phyloP scores from a whole-genome alignment of 176 grass and related monocot species.

The Phragmites australis region DNA sequence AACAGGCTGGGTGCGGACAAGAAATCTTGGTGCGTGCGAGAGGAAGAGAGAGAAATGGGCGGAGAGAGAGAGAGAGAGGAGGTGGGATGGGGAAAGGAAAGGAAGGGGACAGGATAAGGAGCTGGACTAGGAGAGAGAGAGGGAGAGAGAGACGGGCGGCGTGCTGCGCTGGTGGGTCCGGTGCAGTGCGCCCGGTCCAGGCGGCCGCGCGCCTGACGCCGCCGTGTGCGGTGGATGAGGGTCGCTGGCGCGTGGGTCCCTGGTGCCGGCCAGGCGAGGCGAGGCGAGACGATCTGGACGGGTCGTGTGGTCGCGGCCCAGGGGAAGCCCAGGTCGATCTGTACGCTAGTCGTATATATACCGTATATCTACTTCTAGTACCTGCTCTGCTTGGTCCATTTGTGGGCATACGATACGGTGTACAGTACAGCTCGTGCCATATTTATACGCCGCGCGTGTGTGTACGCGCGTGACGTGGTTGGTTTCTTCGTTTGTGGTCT shows the following conservation, averaged over 20 bases:
- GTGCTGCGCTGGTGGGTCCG: not conserved
- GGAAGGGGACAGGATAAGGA: conserved; percentile 42
- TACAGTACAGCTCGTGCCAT: not conserved
- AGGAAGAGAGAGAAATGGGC: not conserved
- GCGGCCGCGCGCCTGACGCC: not conserved
- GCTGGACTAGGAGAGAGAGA: conserved; percentile 2
- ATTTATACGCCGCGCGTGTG: too few relatives aligned
- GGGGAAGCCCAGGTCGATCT: not conserved
- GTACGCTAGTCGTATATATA: too few relatives aligned
- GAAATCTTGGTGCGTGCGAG: conserved; percentile 25
- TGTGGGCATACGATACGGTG: not conserved
- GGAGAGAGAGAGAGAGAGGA: not conserved
- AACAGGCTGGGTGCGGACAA: not conserved
- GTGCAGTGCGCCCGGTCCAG: conserved; percentile 23
- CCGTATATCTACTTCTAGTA: not conserved
- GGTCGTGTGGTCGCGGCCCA: not conserved
- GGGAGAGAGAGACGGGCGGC: not conserved
- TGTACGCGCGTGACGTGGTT: not conserved
- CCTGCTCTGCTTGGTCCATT: not conserved
- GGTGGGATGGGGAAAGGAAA: not conserved
- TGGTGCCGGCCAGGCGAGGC: accelerated
- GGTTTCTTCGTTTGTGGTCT: not conserved
- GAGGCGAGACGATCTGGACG: not conserved
- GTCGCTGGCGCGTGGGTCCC: conserved; percentile 1
- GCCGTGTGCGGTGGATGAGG: not conserved